Evolutionary conservation across 202 grass and related monocot genomes (phyloP), one percentile per base, ranked within the genome.

Genomic region (Panicum virgatum): DNA sequence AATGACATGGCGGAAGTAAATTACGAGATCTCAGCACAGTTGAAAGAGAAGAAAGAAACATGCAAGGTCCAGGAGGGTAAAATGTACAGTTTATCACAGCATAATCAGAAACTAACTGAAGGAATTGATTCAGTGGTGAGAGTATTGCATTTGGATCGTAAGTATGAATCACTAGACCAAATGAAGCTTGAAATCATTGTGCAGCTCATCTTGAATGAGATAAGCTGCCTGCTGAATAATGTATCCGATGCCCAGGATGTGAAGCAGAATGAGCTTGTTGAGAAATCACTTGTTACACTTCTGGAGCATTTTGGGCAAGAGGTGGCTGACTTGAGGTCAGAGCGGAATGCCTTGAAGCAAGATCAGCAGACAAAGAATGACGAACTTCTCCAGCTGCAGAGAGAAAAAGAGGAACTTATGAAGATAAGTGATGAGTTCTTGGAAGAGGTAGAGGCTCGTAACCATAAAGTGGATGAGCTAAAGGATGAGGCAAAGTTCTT

Each of bases 241-340:
- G 83, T 96, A 88, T 87, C 85, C 6, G 89, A 94, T 78, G 87
- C 91, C 22, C 83, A 99, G 80, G 96, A 99, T 88, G 80, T 83
- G 66, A 96, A 76, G 57, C 93, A 96, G 68, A 87, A 80, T 64
- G 83, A 91, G 52, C 87, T 96, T 87, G 85, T 94, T 60, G 96
- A 99, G 85, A 99, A 92, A 76, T 96, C 96, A 20, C 82, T 96
- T 61, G 90, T 96, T 45, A 91, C 85, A 23, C 96, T 99, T 81
- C 69, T 99, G n/a, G 93, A 96, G 50, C 96, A 99, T 82, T 94
- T 96, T 47, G 81, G 91, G 57, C 84, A 86, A 71, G 89, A 96
- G 83, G 85, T 96, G 19, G 73, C 87, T 27, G 96, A 92, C 26
- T 73, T 96, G 72, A 88, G 87, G 82, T 81, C 88, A 38, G 96